Evolutionary conservation across 1,284 basidiomycete genomes (phyloP).

Genomic region (Rhodofomes roseus): DNA sequence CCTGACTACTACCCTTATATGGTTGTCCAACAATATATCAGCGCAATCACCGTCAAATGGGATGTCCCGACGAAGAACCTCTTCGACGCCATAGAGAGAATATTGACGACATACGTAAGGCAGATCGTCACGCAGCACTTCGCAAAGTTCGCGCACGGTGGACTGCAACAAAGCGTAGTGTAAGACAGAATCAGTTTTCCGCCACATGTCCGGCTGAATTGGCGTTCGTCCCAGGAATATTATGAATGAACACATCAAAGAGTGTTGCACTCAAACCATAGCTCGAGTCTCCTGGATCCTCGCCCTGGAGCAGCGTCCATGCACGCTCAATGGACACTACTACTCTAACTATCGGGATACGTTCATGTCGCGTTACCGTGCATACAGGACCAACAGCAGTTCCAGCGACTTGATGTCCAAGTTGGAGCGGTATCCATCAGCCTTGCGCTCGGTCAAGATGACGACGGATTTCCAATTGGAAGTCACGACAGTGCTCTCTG

Average conservation of each 20-base stretch:
- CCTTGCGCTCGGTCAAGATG: slow-evolving; percentile 26
- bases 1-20: slow-evolving; percentile 60
- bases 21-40: slow-evolving; percentile 48
- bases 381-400: slow-evolving; percentile 31
- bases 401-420: slow-evolving; percentile 26
- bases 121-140: slow-evolving; percentile 45
- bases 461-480: slow-evolving; percentile 8
- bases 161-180: slow-evolving; percentile 47
- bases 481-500: slow-evolving; percentile 37
- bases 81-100: slow-evolving; percentile 39
- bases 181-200: slow-evolving; percentile 28
- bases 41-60: slow-evolving; percentile 44
- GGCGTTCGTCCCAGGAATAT: slow-evolving; percentile 40
- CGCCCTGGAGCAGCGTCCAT: slow-evolving; percentile 47
- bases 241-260: slow-evolving; percentile 28
- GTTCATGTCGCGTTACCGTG: slow-evolving; percentile 48
- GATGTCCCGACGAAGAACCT: slow-evolving; percentile 38
- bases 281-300: slow-evolving; percentile 41
- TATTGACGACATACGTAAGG: slow-evolving; percentile 36
- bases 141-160: slow-evolving; percentile 45
- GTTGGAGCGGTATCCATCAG: slow-evolving; percentile 16
- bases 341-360: slow-evolving; percentile 54
- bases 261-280: slow-evolving; percentile 9
- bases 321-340: slow-evolving; percentile 60
- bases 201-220: slow-evolving; percentile 30